phyloP scores from a whole-genome alignment of 257 asterid genomes.

The Craterostigma plantagineum region DNA sequence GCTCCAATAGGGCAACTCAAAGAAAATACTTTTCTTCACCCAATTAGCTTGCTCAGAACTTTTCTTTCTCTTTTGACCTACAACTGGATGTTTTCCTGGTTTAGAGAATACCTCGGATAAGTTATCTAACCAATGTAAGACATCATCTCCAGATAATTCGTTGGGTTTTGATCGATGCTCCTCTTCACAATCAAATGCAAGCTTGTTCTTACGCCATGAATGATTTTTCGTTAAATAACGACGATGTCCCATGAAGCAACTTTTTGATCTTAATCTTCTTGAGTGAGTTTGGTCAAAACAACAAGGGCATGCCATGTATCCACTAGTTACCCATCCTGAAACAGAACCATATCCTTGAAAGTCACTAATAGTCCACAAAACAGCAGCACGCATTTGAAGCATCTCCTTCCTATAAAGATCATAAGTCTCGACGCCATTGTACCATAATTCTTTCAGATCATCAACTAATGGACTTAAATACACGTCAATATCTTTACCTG shows the following conservation, averaged over 20 bases:
- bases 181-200: background rate
- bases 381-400: background rate
- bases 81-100: background rate
- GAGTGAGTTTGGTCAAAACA: background rate
- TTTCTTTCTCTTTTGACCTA: background rate
- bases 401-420: background rate
- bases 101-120: background rate
- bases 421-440: background rate
- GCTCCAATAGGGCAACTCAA: background rate
- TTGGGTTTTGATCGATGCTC: background rate
- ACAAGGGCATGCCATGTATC: background rate
- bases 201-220: background rate
- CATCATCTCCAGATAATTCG: background rate
- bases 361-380: background rate
- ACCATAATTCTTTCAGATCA: background rate
- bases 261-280: background rate
- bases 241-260: slow-evolving; percentile 1
- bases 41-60: background rate
- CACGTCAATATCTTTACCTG: slow-evolving; percentile 1
- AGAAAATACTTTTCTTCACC: background rate
- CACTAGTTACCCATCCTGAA: background rate
- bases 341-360: background rate
- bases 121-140: background rate
- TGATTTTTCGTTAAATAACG: background rate
- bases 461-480: background rate